Percentiles rank a stretch among this genome's conserved stretches.
Conservation (phyloP, 352 stramenopile species). For the Thalassiosira hispida region DNA sequence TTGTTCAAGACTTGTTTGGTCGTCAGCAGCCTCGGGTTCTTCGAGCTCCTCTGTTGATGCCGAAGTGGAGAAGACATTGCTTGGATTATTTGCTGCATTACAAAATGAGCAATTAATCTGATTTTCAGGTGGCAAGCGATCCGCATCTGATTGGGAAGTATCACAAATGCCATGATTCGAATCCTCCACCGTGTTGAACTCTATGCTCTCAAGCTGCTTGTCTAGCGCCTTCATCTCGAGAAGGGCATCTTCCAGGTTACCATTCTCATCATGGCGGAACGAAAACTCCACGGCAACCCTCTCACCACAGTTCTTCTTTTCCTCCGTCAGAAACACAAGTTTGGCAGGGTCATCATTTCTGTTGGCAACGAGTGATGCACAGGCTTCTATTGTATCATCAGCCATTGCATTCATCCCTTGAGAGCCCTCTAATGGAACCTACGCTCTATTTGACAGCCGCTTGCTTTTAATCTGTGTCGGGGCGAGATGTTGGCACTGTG, state of each 20-base stretch:
- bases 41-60: too few relatives aligned
- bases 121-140: too few relatives aligned
- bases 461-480: too few relatives aligned
- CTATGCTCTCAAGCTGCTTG: slow-evolving; percentile 1
- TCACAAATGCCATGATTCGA: background rate
- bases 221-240: slow-evolving; percentile 3
- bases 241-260: background rate
- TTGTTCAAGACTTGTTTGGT: background rate
- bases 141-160: too few relatives aligned
- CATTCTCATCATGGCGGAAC: background rate
- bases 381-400: too few relatives aligned
- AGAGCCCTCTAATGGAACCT: too few relatives aligned
- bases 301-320: background rate
- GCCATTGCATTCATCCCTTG: too few relatives aligned
- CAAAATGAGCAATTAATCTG: too few relatives aligned
- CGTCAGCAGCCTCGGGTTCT: background rate
- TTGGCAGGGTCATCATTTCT: background rate
- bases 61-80: too few relatives aligned
- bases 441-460: too few relatives aligned
- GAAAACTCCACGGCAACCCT: background rate
- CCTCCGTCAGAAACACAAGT: background rate
- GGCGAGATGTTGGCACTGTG: too few relatives aligned
- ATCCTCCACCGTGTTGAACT: background rate
- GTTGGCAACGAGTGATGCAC: background rate
- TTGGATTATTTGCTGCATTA: too few relatives aligned